Percentiles rank a stretch among this genome's conserved stretches.
Evolutionary conservation across 768 basidiomycete genomes (phyloP).

Genomic region (Zangia roseola): DNA sequence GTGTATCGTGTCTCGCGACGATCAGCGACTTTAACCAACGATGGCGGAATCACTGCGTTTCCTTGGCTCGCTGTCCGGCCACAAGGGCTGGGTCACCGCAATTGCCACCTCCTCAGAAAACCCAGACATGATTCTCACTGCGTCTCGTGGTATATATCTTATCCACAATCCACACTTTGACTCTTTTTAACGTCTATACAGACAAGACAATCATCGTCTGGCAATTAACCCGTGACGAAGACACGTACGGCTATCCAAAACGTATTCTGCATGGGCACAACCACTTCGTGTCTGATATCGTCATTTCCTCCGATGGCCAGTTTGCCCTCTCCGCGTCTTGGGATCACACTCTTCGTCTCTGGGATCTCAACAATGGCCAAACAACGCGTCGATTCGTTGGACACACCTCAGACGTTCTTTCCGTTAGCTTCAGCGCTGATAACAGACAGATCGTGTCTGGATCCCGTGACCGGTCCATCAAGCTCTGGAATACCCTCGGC

Average conservation of each 20-base stretch:
- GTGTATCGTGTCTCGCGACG: conserved; percentile 23
- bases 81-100: conserved; percentile 98
- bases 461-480: conserved; percentile 95
- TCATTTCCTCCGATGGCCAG: conserved; percentile 98
- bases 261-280: conserved; percentile 98
- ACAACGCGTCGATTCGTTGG: conserved; percentile 98
- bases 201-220: conserved; percentile 99
- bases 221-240: conserved; percentile 93
- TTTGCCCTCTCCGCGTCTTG: conserved; percentile 99
- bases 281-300: conserved; percentile 98
- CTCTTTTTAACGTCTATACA: conserved; percentile 45
- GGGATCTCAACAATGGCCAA: conserved; percentile 97
- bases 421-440: conserved; percentile 99
- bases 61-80: conserved; percentile 88
- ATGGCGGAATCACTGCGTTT: conserved; percentile 89
- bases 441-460: conserved; percentile 99
- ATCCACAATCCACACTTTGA: conserved; percentile 3
- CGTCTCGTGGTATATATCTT: conserved; percentile 79
- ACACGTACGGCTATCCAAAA: conserved; percentile 94
- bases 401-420: conserved; percentile 96
- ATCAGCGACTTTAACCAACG: conserved; percentile 26
- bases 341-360: conserved; percentile 99
- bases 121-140: conserved; percentile 98
- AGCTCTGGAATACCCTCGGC: conserved; percentile 99
- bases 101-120: conserved; percentile 98